These are phyloP conservation scores for Pterocarpus macrocarpus DNA, from an alignment of 306 rosid species.

Conservation along the genomic window DNA sequence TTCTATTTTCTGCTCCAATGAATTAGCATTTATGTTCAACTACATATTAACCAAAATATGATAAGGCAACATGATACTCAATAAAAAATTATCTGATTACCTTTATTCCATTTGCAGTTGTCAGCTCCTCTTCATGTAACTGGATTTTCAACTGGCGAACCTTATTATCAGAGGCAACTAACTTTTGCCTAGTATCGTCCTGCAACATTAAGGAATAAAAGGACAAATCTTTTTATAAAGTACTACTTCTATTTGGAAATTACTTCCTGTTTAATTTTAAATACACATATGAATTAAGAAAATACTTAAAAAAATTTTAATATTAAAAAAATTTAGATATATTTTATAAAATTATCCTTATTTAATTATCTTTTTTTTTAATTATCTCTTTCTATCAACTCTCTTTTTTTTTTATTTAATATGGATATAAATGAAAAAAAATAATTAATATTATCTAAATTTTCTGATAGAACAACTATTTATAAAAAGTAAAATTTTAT, in stretches of 20 bases:
- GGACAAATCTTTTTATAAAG: conserved; percentile 26
- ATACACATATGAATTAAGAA: too few relatives aligned
- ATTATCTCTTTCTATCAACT: too few relatives aligned
- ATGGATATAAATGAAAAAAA: too few relatives aligned
- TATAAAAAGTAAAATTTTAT: too few relatives aligned
- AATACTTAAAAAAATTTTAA: too few relatives aligned
- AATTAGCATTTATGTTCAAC: conserved; percentile 44
- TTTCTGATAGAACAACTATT: too few relatives aligned
- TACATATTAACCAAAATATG: conserved; percentile 39
- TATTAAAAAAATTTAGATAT: too few relatives aligned
- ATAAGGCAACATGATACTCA: background rate
- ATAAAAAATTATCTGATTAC: conserved; percentile 49
- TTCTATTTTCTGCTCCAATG: conserved; percentile 75
- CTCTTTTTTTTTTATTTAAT: too few relatives aligned
- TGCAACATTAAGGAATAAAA: conserved; percentile 56
- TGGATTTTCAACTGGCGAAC: conserved; percentile 86
- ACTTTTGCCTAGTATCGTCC: conserved; percentile 86
- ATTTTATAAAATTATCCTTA: too few relatives aligned
- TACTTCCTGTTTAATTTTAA: too few relatives aligned
- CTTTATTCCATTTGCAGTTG: conserved; percentile 68
- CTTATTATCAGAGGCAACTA: conserved; percentile 79
- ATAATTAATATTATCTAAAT: too few relatives aligned
- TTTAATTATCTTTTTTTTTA: too few relatives aligned
- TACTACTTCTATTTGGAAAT: background rate
- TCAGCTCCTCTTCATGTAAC: conserved; percentile 68